Evolutionary conservation across 2,329 filamentous ascomycete species (phyloP), one percentile per base, ranked within the genome.

Genomic region (Chaetomium strumarium): DNA sequence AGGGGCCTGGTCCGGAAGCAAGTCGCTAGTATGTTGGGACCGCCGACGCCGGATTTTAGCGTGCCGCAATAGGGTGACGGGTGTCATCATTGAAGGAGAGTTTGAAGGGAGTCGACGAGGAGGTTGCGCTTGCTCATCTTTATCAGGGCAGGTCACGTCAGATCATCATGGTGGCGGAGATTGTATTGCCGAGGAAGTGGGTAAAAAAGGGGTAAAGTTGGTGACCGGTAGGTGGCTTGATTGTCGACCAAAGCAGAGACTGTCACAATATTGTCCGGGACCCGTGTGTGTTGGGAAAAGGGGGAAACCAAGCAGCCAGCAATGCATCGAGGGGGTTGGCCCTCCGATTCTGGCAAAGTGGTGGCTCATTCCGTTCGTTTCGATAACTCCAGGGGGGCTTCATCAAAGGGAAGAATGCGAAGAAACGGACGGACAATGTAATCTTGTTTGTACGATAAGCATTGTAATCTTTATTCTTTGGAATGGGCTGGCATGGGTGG

Each of bases 1-100:
- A 72, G 72, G 37, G 75, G 76, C 29, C 68, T 83, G 45, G 63
- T 77, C 49, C 68, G 79, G 58, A 83, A 83, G 64, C 79, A 82
- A 62, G 79, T 83, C 20, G 63, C 66, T 14, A 67, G 66, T 51
- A 68, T 68, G 65, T 37, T 69, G 13, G 65, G 64, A 6, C 55
- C 60, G 14, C 62, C 66, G 16, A 56, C 58, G 12, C 51, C 58
- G 48, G 59, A 58, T 41, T 63, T 58, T 43, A 54, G 46, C 14
- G 49, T 56, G 24, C 58, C 57, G n/a, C 46, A 31, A 50, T 49
- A 9, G 38, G 2, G 16, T 24, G 42, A 12, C 3, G 14, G 44
- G 37, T 24, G 29, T 37, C 24, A 24, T 24, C 24, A 24, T 24
- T 24, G 24, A 7, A 24, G 11, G 12, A 11, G 5, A 20, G n/a